Evolutionary conservation across 495 filamentous ascomycete genomes (phyloP).

Genomic region (Xylaria bambusicola): DNA sequence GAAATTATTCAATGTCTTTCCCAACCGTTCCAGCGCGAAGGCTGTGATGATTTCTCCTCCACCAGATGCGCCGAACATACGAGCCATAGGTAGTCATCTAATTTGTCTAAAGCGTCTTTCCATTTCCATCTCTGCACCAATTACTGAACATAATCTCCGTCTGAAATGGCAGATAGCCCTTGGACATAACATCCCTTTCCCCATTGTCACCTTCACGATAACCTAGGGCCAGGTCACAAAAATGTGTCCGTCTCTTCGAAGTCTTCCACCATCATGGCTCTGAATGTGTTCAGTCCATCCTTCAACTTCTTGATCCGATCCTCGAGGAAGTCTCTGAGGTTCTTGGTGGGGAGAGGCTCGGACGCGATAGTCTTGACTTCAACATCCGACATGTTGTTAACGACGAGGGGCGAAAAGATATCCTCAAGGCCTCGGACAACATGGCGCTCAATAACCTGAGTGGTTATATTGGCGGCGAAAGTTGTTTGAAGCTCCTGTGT

Average conservation of each 20-base stretch:
- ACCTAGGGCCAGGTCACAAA: no score
- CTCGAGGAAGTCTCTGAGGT: constrained; percentile 26
- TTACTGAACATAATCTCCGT: no score
- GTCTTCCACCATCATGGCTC: not conserved
- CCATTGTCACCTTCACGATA: no score
- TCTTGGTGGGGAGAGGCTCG: constrained; percentile 21
- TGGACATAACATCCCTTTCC: no score
- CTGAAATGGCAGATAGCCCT: no score
- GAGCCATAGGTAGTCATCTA: no score
- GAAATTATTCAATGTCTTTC: no score
- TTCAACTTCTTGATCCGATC: constrained; percentile 27
- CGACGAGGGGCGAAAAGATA: constrained; percentile 31
- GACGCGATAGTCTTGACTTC: constrained; percentile 26
- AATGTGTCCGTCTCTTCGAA: constrained; percentile 1
- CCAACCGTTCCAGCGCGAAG: no score
- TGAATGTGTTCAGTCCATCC: constrained; percentile 13
- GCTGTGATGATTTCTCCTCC: no score
- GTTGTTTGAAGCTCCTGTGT: constrained; percentile 35
- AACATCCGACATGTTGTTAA: constrained; percentile 21
- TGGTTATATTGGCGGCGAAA: constrained; percentile 41
- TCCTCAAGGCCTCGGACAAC: constrained; percentile 30
- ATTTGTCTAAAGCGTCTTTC: no score
- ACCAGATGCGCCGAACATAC: no score
- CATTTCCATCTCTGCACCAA: no score
- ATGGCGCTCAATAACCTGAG: constrained; percentile 37